Base-by-base conservation (phyloP, 2,329 filamentous ascomycete genomes). In the Alternaria tenuissima region DNA sequence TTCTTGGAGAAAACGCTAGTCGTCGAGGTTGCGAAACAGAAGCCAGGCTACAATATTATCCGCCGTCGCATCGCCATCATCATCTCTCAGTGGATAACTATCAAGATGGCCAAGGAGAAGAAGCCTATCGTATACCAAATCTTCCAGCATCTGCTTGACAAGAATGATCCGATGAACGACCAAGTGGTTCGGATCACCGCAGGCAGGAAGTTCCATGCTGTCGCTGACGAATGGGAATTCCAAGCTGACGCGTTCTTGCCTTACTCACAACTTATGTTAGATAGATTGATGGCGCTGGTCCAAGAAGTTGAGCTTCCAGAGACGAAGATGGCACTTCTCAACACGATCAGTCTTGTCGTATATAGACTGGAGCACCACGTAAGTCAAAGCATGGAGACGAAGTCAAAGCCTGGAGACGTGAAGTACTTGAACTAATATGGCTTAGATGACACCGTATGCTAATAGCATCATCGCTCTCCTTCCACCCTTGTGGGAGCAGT, bases 141-240 rank as follows among this genome's bases (percentile, higher is more conserved):
- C 56, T 97, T 93, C 76, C 88, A 92, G 59, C 92, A 97, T 76
- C 85, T 99, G 14, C 84, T 99, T 20, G 90, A 93, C 69, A 87
- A 88, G 7, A 85, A 87, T 18, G 93, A 97, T 70, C 83, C 87
- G 7, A 83, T 88, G 60, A 99, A 99, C 72, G 95, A 99, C 72
- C 85, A 93, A 54, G 94, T 98, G 0, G 95, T 99, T 32, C 89
- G 93, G 14, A 90, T 98, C 55, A 97, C 94, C 2, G 93, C 95
- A 3, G 95, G 92, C 6, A 87, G 94, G 56, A 92, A 96, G 70
- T 86, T 99, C 52, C 90, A 90, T 68, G 86, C 87, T 66, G 87
- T 97, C 43, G 88, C 92, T 0, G 91, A 97, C 69, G 93, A 96
- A 43, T 93, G 94, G 76, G 90, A 90, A 54, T 98, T 97, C 75